Conservation (phyloP, 768 basidiomycete genomes). For the Termitomyces sp. region DNA sequence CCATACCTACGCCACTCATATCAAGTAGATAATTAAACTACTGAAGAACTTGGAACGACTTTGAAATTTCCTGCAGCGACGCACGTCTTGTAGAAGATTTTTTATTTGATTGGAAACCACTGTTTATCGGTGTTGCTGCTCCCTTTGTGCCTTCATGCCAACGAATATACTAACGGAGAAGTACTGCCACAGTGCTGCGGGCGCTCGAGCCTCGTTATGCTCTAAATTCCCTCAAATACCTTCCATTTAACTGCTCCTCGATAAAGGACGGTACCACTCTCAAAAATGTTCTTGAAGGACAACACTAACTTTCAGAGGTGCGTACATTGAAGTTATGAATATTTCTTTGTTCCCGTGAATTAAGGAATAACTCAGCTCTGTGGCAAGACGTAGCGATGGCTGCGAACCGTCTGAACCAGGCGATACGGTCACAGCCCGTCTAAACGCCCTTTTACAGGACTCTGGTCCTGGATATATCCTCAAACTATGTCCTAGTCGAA, state of each 20-base stretch:
- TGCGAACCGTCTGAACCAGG: conserved; percentile 51
- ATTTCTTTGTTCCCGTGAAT: neutral
- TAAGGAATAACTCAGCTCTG: neutral
- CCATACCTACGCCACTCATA: neutral
- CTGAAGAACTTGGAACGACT: neutral
- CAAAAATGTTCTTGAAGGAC: neutral
- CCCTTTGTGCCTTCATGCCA: neutral
- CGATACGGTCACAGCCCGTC: conserved; percentile 58
- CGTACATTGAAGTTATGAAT: neutral
- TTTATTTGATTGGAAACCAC: neutral
- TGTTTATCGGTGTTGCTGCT: too few relatives aligned
- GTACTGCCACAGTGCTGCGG: neutral
- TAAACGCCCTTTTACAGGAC: conserved; percentile 62
- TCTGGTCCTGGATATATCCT: conserved; percentile 67
- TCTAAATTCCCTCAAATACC: neutral
- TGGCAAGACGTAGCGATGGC: conserved; percentile 1
- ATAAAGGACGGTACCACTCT: neutral
- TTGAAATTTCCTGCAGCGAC: too few relatives aligned
- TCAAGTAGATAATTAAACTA: neutral
- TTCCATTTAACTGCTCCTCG: neutral
- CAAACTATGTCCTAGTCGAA: conserved; percentile 56
- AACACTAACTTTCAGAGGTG: neutral
- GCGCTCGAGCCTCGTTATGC: neutral
- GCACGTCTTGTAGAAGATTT: too few relatives aligned
- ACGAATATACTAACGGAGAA: too few relatives aligned